These are phyloP conservation scores for Euclidium syriacum DNA, from an alignment of 345 rosid genomes.

Conservation along the genomic window DNA sequence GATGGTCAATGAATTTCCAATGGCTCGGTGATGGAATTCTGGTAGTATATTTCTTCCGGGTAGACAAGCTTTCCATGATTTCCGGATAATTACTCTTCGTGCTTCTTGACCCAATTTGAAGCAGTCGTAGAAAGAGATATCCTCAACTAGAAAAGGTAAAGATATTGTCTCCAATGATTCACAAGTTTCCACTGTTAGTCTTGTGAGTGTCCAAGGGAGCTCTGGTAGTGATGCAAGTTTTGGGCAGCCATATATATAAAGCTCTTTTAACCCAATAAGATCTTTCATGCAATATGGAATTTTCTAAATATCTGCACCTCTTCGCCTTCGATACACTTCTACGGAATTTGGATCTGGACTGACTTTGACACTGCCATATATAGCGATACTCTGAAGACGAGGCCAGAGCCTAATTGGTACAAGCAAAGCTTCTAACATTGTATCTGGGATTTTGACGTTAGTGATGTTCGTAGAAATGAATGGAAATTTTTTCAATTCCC, in stretches of 20 bases:
- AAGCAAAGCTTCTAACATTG: background rate
- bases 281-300: background rate
- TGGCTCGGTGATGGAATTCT: background rate
- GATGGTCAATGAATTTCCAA: background rate
- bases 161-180: background rate
- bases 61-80: background rate
- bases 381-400: background rate
- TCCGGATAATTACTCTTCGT: background rate
- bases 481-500: slow-evolving; percentile 1
- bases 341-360: too few species aligned
- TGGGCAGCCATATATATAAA: background rate
- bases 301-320: background rate
- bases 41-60: background rate
- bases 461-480: slow-evolving; percentile 1
- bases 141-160: background rate
- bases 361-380: background rate
- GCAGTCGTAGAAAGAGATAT: background rate
- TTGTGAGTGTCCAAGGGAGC: background rate
- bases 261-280: background rate
- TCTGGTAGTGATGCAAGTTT: background rate
- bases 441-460: background rate
- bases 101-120: background rate
- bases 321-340: too few species aligned
- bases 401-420: background rate
- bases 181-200: background rate